Percentiles rank a stretch among this genome's conserved stretches.
These are phyloP conservation scores for Elongisporangium prolatum DNA, from an alignment of 352 stramenopile species.

Conservation along the genomic window DNA sequence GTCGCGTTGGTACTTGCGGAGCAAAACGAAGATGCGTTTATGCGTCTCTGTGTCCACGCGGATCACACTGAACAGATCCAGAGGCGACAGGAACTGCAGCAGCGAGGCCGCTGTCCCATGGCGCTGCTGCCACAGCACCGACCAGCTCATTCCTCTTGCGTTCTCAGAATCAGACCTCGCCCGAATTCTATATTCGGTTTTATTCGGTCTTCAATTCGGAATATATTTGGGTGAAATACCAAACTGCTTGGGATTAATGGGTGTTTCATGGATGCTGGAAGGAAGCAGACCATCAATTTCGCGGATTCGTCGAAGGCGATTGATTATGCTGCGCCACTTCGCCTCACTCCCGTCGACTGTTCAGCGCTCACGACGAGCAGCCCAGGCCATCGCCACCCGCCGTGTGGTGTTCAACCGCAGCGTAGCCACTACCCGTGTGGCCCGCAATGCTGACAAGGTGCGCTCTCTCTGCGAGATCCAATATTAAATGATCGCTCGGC, in stretches of 20 bases:
- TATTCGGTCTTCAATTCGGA: too few species aligned
- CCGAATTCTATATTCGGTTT: neutral
- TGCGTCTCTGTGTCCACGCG: conserved; percentile 21
- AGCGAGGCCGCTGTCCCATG: conserved; percentile 5
- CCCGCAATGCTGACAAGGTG: conserved; percentile 59
- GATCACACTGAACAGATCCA: conserved; percentile 15
- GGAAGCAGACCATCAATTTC: conserved; percentile 1
- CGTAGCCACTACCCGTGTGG: conserved; percentile 42
- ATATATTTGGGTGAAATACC: too few species aligned
- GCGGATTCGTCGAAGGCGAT: neutral
- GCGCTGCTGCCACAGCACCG: neutral
- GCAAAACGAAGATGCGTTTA: conserved; percentile 13
- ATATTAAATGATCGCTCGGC: neutral
- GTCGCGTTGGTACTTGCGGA: conserved; percentile 15
- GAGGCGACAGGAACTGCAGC: conserved; percentile 21
- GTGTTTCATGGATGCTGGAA: neutral
- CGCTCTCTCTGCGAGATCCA: neutral
- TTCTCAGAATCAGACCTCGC: neutral
- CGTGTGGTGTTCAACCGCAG: conserved; percentile 13
- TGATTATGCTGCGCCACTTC: conserved; percentile 32
- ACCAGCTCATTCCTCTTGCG: neutral
- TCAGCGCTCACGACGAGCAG: conserved; percentile 13
- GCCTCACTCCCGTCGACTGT: conserved; percentile 7
- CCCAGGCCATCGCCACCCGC: conserved; percentile 20
- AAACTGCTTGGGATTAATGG: too few species aligned